Evolutionary conservation across 768 basidiomycete species (phyloP), one percentile per base, ranked within the genome.

Genomic region (Naganishia friedmannii): DNA sequence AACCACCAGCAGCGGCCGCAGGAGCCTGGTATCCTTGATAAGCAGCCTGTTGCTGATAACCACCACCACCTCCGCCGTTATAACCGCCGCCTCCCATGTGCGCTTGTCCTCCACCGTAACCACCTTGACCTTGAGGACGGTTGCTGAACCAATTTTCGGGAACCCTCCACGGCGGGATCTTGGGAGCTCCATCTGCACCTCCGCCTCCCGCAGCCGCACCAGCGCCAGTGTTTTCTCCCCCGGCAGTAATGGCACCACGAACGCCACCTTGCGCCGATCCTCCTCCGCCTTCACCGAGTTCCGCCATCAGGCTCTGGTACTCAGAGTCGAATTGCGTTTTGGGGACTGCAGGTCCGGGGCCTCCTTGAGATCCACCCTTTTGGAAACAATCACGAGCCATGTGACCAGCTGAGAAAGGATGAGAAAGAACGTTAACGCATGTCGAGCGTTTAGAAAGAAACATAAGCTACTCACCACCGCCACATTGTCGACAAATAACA

Each of bases 341-440:
- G 26, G 82, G 87, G 74, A 88, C 88, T 75, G 84, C 84, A 71
- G 80, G 82, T 28, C 54, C 56, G 19, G 65, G 68, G 28, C 54
- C 72, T 67, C 80, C 77, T 76, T 90, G 91, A 70, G 91, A 90
- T 81, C 93, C 91, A 78, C 88, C 92, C 82, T 92, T 91, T 79
- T 91, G 90, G 56, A 92, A 91, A 81, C 95, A 98, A 83, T 98
- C 95, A 75, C 94, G 89, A 60, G 94, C 95, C 95, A 99, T 97
- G 83, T 98, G 95, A 45, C 96, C 95, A 48, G 93, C 93, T 73
- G 56, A 42, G 37, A 34, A 26, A n/a, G 31, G 29, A 29, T 15
- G 39, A 31, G 15, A 10, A 26, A 17, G 37, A 2, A n/a, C 23
- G 48, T 37, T 42, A 63, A 51, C 32, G 12, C 26, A 39, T 32